Evolutionary conservation across 257 asterid genomes (phyloP).

Genomic region (Solanum chiquidenum): DNA sequence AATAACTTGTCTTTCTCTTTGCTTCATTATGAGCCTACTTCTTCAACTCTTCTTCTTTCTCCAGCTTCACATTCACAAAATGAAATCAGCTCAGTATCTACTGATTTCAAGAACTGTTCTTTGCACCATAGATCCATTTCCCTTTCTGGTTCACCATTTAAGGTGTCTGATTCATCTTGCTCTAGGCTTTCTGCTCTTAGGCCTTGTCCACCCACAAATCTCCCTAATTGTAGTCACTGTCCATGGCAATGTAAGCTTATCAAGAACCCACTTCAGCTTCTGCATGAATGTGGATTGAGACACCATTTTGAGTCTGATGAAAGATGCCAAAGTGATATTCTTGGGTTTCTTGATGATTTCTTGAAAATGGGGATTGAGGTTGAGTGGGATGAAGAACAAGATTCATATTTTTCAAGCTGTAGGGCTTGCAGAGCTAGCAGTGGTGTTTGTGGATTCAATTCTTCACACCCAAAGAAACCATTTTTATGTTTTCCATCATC

Average conservation of each 20-base stretch:
- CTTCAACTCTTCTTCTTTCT: conserved; percentile 53
- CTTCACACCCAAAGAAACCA: conserved; percentile 36
- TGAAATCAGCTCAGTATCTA: background rate
- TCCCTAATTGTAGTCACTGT: conserved; percentile 69
- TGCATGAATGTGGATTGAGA: conserved; percentile 48
- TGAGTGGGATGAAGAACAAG: conserved; percentile 74
- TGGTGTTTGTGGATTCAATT: conserved; percentile 77
- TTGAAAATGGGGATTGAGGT: conserved; percentile 57
- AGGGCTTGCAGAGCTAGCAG: conserved; percentile 35
- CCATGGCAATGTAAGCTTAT: conserved; percentile 65
- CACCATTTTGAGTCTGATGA: conserved; percentile 49
- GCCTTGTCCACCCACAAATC: conserved; percentile 53
- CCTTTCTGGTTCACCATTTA: conserved; percentile 59
- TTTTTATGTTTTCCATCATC: conserved; percentile 49
- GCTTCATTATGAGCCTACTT: conserved; percentile 42
- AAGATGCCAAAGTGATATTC: conserved; percentile 66
- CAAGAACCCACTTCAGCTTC: conserved; percentile 44
- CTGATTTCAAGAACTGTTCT: conserved; percentile 28
- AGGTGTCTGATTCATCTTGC: conserved; percentile 71
- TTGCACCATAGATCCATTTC: conserved; percentile 39
- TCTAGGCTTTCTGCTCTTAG: conserved; percentile 60
- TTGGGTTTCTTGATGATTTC: conserved; percentile 58
- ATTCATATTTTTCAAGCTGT: conserved; percentile 53
- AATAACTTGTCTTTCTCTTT: conserved; percentile 43
- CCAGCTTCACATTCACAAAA: conserved; percentile 9